Percentiles rank a stretch among this genome's conserved stretches.
These are phyloP conservation scores for Populus ilicifolia DNA, from an alignment of 345 rosid genomes.

Conservation along the genomic window DNA sequence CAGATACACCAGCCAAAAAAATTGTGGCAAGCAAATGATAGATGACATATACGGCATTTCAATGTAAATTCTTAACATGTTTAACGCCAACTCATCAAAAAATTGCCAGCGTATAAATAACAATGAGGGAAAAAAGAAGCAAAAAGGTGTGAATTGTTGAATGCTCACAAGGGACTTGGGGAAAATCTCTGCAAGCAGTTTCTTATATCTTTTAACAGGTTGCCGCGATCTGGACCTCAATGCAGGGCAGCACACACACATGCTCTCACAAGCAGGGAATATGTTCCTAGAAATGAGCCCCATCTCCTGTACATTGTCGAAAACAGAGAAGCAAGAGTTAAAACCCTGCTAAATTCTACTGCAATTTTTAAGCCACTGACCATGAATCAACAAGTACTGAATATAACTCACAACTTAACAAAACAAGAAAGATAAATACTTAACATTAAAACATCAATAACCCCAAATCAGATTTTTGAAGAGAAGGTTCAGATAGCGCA, in stretches of 20 bases:
- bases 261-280: constrained; percentile 92
- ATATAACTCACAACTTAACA: not conserved
- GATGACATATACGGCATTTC: not conserved
- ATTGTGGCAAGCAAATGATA: not conserved
- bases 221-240: constrained; percentile 95
- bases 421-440: not conserved
- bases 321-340: constrained; percentile 1
- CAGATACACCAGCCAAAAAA: not conserved
- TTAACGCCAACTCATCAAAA: constrained; percentile 1
- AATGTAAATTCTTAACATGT: not conserved
- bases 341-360: not conserved
- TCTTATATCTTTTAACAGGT: constrained; percentile 96
- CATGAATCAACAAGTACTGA: not conserved
- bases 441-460: not conserved
- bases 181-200: constrained; percentile 83
- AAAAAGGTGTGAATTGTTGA: not conserved
- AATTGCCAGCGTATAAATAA: not conserved
- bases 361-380: not conserved
- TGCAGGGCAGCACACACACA: constrained; percentile 98
- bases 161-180: constrained; percentile 74
- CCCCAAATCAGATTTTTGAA: not conserved
- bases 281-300: constrained; percentile 85
- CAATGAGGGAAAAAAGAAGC: not conserved
- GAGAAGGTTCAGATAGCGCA: not conserved
- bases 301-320: constrained; percentile 45